A percentile compares a stretch with the other conserved stretches of the same genome.
Evolutionary conservation across 108 stramenopile genomes (phyloP).

Genomic region (Discostella pseudostelligera): DNA sequence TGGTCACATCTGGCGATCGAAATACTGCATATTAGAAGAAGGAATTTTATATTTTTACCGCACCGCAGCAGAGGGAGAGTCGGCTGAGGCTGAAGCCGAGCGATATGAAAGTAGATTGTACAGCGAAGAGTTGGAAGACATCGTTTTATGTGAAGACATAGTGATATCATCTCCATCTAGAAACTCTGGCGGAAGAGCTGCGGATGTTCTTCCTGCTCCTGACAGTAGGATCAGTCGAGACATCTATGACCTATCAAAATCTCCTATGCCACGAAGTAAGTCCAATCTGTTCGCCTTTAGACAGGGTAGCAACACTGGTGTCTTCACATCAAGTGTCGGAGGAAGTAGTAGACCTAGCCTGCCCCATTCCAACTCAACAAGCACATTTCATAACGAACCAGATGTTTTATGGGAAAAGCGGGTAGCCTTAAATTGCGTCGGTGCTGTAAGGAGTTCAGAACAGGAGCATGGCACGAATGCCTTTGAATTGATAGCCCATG

Average conservation of each 20-base stretch:
- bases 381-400: slow-evolving; percentile 38
- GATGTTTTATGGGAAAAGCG: slow-evolving; percentile 70
- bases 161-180: slow-evolving; percentile 6
- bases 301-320: slow-evolving; percentile 1
- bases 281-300: slow-evolving; percentile 27
- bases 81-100: slow-evolving; percentile 62
- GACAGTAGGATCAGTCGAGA: slow-evolving; percentile 19
- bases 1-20: slow-evolving; percentile 72
- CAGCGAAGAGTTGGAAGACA: slow-evolving; percentile 18
- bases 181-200: slow-evolving; percentile 4
- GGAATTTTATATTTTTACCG: slow-evolving; percentile 79
- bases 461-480: slow-evolving; percentile 60
- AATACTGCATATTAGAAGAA: slow-evolving; percentile 77
- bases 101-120: slow-evolving; percentile 40
- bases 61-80: slow-evolving; percentile 61
- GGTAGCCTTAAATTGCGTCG: slow-evolving; percentile 66
- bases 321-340: slow-evolving; percentile 1
- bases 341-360: not conserved
- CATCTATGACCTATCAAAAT: slow-evolving; percentile 47
- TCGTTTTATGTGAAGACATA: slow-evolving; percentile 11
- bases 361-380: slow-evolving; percentile 28
- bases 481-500: slow-evolving; percentile 58
- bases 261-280: slow-evolving; percentile 55
- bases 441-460: slow-evolving; percentile 71
- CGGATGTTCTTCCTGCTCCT: not conserved